Evolutionary conservation across 129 eudicot genomes (phyloP), one percentile per base, ranked within the genome.

Genomic region (Flaveria trinervia): DNA sequence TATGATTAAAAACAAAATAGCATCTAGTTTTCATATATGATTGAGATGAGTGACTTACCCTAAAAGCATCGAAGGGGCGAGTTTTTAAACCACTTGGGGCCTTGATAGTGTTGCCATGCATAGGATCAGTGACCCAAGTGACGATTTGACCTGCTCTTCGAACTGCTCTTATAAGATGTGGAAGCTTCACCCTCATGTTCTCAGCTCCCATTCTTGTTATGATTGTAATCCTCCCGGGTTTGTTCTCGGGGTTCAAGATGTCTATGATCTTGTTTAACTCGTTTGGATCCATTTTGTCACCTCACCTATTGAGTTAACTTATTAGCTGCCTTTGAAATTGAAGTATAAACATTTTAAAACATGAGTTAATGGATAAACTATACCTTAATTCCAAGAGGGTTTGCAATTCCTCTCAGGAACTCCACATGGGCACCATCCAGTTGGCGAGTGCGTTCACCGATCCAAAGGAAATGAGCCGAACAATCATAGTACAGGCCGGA

Each of bases 31-130:
- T 36, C 5, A 36, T 36, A 0, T 0, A 36, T 36, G 41, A 5
- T 36, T 36, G 41, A 36, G 39, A 36, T 36, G 41, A 36, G 7
- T 36, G 41, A 36, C 7, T 36, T 36, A 36, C 97, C 93, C 88
- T 76, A 81, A 92, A 89, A 51, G 97, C 74, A 68, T 92, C 97
- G 4, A 89, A 92, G 45, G 96, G 93, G 20, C 97, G 92, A 77
- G 97, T 92, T 81, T 92, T 92, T 28, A 88, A 73, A 26, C 96
- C 96, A 65, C 86, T 82, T 18, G 97, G 97, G 77, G 97, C 97
- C 85, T 92, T 92, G 45, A 88, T 92, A 79, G 97, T 89, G 86
- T 92, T 92, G 36, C 97, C 97, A 65, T 92, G 97, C 97, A 92
- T 92, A 71, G 97, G 96, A 75, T 92, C 97, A 17, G 86, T 88